Base-by-base conservation (phyloP, 176 grass and related monocot species). In the Olyra latifolia region DNA sequence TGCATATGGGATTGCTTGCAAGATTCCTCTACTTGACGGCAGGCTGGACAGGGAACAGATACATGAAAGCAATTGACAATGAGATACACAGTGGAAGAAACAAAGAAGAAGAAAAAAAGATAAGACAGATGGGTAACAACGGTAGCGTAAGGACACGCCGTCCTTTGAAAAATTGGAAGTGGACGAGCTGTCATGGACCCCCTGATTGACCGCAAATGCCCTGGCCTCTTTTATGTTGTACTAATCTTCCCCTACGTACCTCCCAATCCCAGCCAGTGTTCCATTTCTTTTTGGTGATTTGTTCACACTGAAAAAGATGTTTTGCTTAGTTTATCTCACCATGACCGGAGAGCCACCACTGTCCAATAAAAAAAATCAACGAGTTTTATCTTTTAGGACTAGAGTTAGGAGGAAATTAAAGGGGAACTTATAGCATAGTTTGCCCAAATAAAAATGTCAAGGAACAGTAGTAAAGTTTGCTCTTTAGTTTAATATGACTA, bases 161-260 rank as follows among this genome's bases (percentile, higher is more conserved):
- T 8, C 30, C 13, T 52, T 30, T 3, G 29, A 29, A 77, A 65
- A 14, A 29, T 29, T 38, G 2, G 55, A 76, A 87, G 71, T 65
- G 38, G 77, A 71, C 45, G 71, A 85, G 70, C 56, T 81, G 64
- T 85, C 77, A 65, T 50, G 87, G 61, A 35, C 42, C 80, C 39
- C 47, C 30, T 14, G 16, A 27, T 12, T 53, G 67, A 75, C 42
- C 17, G 62, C 5, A n/a, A 67, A 32, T 22, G 53, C 52, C 15
- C 48, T 28, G 39, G 12, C 39, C 76, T 16, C 48, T 56, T 74
- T 1, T 8, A 4, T 41, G 41, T 12, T 56, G 68, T 17, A 22
- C 7, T 52, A 44, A 75, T 67, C 50, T 55, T 73, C 67, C 19
- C 28, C 5, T 72, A 20, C 39, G 1, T 42, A 42, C 54, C 64